Conservation (phyloP, 1,284 basidiomycete species). For the Naganishia cerealis region DNA sequence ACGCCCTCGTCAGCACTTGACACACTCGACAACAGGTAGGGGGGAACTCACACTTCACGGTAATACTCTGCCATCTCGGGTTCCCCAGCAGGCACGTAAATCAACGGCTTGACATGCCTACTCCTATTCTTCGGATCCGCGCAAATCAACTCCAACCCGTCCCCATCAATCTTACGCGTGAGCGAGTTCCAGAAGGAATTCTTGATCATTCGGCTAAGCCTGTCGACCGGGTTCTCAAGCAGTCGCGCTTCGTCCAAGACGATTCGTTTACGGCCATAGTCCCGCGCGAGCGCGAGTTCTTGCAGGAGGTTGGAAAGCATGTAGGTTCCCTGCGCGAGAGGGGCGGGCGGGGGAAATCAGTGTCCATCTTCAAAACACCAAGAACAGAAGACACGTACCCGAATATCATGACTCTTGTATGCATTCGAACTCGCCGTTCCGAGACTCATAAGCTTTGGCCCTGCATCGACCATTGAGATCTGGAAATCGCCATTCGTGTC, state of each 20-base stretch:
- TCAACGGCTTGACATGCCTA: constrained; percentile 78
- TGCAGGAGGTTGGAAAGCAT: constrained; percentile 99
- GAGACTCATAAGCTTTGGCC: constrained; percentile 91
- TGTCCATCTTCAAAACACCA: background rate
- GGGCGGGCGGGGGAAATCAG: constrained; percentile 1
- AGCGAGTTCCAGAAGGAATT: constrained; percentile 98
- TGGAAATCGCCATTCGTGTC: constrained; percentile 93
- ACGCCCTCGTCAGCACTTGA: background rate
- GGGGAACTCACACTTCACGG: constrained; percentile 53
- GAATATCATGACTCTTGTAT: constrained; percentile 93
- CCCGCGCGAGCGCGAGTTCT: constrained; percentile 94
- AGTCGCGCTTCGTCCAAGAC: constrained; percentile 95
- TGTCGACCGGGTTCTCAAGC: constrained; percentile 95
- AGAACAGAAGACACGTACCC: constrained; percentile 60
- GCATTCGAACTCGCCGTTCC: constrained; percentile 97
- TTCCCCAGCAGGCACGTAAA: constrained; percentile 90
- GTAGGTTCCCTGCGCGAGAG: constrained; percentile 73
- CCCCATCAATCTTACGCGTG: constrained; percentile 92
- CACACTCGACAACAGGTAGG: background rate
- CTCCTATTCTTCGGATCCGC: constrained; percentile 95
- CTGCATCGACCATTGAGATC: constrained; percentile 93
- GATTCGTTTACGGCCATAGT: constrained; percentile 90
- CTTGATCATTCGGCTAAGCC: constrained; percentile 95
- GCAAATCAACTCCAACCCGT: constrained; percentile 93
- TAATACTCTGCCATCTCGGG: constrained; percentile 94